A percentile compares a stretch with the other conserved stretches of the same genome.
Conservation (phyloP, 1,284 basidiomycete species). For the Apiotrichum sp. region DNA sequence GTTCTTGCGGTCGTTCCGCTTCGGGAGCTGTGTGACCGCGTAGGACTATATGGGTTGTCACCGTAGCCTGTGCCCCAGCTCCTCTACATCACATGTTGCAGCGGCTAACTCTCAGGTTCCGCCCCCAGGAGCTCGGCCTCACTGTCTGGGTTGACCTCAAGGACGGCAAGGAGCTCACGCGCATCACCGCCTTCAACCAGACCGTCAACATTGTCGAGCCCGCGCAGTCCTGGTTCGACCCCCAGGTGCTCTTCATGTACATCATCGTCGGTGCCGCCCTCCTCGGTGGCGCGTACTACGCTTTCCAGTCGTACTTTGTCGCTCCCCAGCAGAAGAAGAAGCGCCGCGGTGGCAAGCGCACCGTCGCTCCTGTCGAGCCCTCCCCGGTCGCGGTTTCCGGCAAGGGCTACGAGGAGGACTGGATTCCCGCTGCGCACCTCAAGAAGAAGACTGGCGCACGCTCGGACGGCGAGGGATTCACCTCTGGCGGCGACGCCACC, state of each 20-base stretch:
- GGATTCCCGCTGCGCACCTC: conserved; percentile 83
- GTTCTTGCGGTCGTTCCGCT: neutral
- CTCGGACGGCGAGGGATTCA: conserved; percentile 31
- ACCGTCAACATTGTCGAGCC: conserved; percentile 78
- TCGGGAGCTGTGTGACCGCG: neutral
- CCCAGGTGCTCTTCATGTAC: conserved; percentile 71
- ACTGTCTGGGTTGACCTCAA: conserved; percentile 62
- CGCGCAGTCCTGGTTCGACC: conserved; percentile 68
- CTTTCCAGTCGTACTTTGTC: conserved; percentile 63
- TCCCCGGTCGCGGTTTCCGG: conserved; percentile 52
- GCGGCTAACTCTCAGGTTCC: conserved; percentile 41
- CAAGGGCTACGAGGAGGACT: conserved; percentile 81
- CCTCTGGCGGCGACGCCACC: conserved; percentile 29
- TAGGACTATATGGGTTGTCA: neutral
- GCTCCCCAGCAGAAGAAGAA: conserved; percentile 23
- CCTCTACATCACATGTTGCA: neutral
- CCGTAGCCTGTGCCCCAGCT: neutral
- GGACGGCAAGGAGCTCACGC: conserved; percentile 33
- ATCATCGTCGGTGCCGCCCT: conserved; percentile 62
- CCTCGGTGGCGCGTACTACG: conserved; percentile 60
- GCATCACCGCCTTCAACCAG: conserved; percentile 67
- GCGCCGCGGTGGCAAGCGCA: conserved; percentile 43
- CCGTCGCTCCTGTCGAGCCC: conserved; percentile 30
- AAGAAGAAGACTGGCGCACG: conserved; percentile 53
- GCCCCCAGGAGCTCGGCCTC: conserved; percentile 69